Evolutionary conservation across 2,329 filamentous ascomycete species (phyloP).

Genomic region (Colletotrichum cuscutae): DNA sequence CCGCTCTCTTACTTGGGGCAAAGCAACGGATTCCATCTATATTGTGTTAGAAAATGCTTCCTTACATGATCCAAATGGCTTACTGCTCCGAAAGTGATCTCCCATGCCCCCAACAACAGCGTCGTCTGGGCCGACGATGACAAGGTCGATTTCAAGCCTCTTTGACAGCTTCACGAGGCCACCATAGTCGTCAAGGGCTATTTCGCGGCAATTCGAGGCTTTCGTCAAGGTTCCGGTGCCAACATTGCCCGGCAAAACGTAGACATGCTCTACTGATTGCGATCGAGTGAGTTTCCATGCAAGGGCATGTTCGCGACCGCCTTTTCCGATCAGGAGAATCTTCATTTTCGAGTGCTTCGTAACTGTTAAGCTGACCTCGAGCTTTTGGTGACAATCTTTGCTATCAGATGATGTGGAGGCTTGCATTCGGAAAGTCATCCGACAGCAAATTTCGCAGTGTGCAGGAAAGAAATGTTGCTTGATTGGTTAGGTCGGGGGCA

Average conservation of each 20-base stretch:
- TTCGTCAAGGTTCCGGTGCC: slow-evolving; percentile 77
- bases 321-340: slow-evolving; percentile 90
- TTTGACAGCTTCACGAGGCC: slow-evolving; percentile 80
- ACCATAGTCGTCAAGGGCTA: slow-evolving; percentile 81
- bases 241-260: slow-evolving; percentile 82
- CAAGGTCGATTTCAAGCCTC: slow-evolving; percentile 79
- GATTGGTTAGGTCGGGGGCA: neutral
- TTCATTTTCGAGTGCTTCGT: slow-evolving; percentile 52
- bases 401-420: neutral
- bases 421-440: neutral
- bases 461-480: neutral
- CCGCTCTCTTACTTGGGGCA: slow-evolving; percentile 85
- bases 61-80: neutral
- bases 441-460: neutral
- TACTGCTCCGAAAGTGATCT: slow-evolving; percentile 74
- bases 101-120: slow-evolving; percentile 94
- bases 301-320: slow-evolving; percentile 92
- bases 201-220: slow-evolving; percentile 74
- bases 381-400: neutral
- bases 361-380: neutral
- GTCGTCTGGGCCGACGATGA: slow-evolving; percentile 91
- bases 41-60: neutral
- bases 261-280: slow-evolving; percentile 79
- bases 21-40: slow-evolving; percentile 80
- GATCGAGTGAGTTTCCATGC: slow-evolving; percentile 95